A percentile compares a stretch with the other conserved stretches of the same genome.
Conservation (phyloP, 345 rosid species). For the Populus ilicifolia region DNA sequence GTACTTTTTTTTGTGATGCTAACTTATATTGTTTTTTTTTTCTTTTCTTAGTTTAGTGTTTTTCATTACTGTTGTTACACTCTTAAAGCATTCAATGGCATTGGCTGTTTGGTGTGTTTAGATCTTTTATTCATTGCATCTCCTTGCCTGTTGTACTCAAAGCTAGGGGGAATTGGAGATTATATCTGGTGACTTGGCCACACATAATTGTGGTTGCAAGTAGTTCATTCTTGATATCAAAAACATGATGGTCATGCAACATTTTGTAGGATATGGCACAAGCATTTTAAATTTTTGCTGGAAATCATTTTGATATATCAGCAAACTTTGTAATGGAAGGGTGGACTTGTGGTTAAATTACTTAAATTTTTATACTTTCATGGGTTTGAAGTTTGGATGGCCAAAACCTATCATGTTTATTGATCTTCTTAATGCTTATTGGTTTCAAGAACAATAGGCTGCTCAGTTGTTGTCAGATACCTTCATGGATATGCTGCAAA, state of each 20-base stretch:
- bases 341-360: neutral
- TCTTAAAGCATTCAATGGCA: neutral
- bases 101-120: neutral
- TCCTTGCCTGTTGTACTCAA: neutral
- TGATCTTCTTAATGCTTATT: constrained; percentile 11
- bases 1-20: neutral
- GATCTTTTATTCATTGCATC: neutral
- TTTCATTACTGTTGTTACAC: neutral
- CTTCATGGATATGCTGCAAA: constrained; percentile 82
- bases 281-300: neutral
- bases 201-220: neutral
- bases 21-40: constrained; percentile 28
- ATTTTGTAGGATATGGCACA: too few relatives aligned
- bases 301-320: neutral
- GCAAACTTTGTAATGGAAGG: neutral
- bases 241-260: neutral
- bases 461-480: constrained; percentile 57
- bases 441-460: constrained; percentile 70
- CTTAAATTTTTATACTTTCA: neutral
- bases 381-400: constrained; percentile 3
- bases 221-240: neutral
- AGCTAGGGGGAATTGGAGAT: neutral
- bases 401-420: constrained; percentile 4
- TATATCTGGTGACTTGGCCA: neutral
- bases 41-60: neutral